A percentile compares a stretch with the other conserved stretches of the same genome.
phyloP scores from a whole-genome alignment of 257 asterid genomes.

The Galeopsis tetrahit region DNA sequence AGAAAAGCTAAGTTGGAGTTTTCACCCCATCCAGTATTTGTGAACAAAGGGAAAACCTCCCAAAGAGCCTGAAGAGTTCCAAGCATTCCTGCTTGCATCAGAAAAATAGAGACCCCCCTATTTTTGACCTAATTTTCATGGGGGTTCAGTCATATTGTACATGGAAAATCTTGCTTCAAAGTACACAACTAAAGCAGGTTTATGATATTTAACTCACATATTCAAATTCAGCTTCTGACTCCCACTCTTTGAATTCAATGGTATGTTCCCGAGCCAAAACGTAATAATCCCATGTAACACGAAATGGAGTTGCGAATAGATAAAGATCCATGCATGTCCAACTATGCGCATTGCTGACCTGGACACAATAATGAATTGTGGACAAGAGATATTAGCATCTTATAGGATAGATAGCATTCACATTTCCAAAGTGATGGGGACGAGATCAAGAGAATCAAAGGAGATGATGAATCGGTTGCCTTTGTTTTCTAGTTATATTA shows the following conservation, averaged over 20 bases:
- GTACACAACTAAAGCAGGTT: conserved; percentile 1
- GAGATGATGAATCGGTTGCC: no score
- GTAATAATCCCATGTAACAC: conserved; percentile 90
- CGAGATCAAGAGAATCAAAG: no score
- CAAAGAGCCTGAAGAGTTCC: conserved; percentile 79
- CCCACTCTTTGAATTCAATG: conserved; percentile 78
- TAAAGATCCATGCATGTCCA: conserved; percentile 94
- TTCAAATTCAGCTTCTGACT: conserved; percentile 72
- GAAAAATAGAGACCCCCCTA: conserved; percentile 78
- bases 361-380: conserved; percentile 26
- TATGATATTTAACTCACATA: conserved; percentile 57
- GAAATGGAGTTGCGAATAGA: conserved; percentile 84
- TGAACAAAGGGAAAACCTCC: conserved; percentile 84
- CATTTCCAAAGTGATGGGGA: not conserved
- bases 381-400: conserved; percentile 1
- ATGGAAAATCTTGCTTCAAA: not conserved
- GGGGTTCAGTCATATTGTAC: conserved; percentile 7
- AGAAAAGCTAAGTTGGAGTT: conserved; percentile 77
- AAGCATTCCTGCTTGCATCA: conserved; percentile 84
- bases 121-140: conserved; percentile 55
- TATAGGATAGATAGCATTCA: not conserved
- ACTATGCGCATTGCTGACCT: conserved; percentile 78
- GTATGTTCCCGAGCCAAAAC: conserved; percentile 78
- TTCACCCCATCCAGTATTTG: conserved; percentile 82
- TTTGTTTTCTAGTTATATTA: no score